Percentiles rank a stretch among this genome's conserved stretches.
Evolutionary conservation across 306 rosid species (phyloP).

Genomic region (Quercus alba): DNA sequence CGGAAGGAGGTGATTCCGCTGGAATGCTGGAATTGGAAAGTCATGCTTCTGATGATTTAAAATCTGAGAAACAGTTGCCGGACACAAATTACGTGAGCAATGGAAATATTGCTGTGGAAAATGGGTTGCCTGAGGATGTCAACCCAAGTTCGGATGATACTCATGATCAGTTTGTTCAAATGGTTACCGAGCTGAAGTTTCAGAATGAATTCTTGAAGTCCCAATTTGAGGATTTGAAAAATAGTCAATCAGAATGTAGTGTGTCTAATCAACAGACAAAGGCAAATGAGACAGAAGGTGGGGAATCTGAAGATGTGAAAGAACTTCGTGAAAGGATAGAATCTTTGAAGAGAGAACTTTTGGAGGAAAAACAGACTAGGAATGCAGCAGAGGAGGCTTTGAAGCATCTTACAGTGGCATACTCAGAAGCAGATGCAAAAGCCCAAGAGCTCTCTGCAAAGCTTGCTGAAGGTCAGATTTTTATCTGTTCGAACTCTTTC

Average conservation of each 20-base stretch:
- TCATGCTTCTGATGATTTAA: conserved; percentile 32
- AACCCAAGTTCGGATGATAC: conserved; percentile 25
- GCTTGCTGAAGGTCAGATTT: conserved; percentile 76
- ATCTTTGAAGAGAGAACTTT: conserved; percentile 54
- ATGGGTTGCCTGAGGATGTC: conserved; percentile 38
- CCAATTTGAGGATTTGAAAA: conserved; percentile 56
- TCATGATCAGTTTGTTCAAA: conserved; percentile 62
- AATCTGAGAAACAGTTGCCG: conserved; percentile 28
- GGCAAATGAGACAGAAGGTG: conserved; percentile 31
- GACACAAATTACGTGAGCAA: conserved; percentile 31
- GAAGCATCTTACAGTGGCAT: conserved; percentile 69
- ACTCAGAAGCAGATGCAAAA: conserved; percentile 77
- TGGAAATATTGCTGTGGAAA: conserved; percentile 33
- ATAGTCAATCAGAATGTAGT: conserved; percentile 17
- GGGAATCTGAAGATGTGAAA: conserved; percentile 39
- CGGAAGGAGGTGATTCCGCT: conserved; percentile 36
- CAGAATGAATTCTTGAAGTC: conserved; percentile 88
- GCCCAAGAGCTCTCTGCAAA: conserved; percentile 72
- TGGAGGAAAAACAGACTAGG: conserved; percentile 80
- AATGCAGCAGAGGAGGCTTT: conserved; percentile 83
- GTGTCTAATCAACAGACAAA: conserved; percentile 26
- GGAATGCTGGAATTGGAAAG: conserved; percentile 36
- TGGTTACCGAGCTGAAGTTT: conserved; percentile 60
- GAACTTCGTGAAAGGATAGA: conserved; percentile 56
- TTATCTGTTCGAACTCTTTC: conserved; percentile 1